phyloP scores from a whole-genome alignment of 2,329 filamentous ascomycete species.

The Ophiostoma sp. region DNA sequence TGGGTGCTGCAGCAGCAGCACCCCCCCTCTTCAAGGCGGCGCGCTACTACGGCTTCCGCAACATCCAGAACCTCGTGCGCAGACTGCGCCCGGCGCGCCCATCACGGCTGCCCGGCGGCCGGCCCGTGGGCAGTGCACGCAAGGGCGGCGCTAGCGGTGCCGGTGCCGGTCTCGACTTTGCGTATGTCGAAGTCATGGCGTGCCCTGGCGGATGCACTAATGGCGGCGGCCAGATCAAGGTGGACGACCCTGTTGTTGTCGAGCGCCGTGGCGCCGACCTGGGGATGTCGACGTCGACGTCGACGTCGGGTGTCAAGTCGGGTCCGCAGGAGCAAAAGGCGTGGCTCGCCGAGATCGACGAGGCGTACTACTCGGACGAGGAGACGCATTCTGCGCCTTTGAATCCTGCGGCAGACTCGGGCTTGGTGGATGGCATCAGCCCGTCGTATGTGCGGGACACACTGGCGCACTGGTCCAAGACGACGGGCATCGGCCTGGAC shows the following conservation, averaged over 20 bases:
- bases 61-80: conserved; percentile 97
- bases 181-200: conserved; percentile 98
- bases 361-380: conserved; percentile 82
- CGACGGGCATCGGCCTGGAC: conserved; percentile 65
- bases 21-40: conserved; percentile 68
- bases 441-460: conserved; percentile 60
- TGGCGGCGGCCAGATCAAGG: conserved; percentile 90
- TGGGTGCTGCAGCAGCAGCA: conserved; percentile 23
- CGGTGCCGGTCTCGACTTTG: conserved; percentile 59
- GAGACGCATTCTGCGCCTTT: conserved; percentile 23
- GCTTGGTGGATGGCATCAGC: conserved; percentile 52
- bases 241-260: conserved; percentile 65
- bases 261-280: conserved; percentile 40
- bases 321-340: conserved; percentile 77
- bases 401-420: conserved; percentile 2
- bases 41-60: conserved; percentile 93
- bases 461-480: conserved; percentile 68
- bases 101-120: conserved; percentile 75
- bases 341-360: conserved; percentile 77
- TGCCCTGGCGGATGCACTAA: conserved; percentile 99
- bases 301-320: conserved; percentile 46
- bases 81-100: conserved; percentile 73
- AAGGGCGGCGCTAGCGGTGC: conserved; percentile 36
- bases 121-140: conserved; percentile 51
- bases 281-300: neutral